Base-by-base conservation (phyloP, 441 rosid genomes). In the Erodium texanum region DNA sequence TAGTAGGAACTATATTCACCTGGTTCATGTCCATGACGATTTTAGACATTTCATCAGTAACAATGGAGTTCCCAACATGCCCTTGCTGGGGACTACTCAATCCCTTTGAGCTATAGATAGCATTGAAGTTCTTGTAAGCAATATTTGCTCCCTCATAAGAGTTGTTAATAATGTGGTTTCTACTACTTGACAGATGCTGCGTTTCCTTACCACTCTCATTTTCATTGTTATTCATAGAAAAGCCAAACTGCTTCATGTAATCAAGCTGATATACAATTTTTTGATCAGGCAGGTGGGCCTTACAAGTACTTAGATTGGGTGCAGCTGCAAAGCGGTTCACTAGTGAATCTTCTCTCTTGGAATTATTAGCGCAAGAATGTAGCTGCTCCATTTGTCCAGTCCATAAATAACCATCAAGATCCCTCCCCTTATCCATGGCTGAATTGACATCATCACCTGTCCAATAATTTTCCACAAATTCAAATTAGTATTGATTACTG, bases 111-210 rank as follows among this genome's bases (percentile, higher is more conserved):
- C n/a, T n/a, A n/a, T n/a, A n/a, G n/a, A 50, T 24, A 52, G 48
- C 81, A 67, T n/a, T 45, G 22, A 69, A 66, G 34, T 66, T 67
- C 73, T 64, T 59, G 45, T 61, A 64, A 20, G 56, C 16, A 54
- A 72, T 75, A 70, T 62, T 65, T 58, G 20, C 72, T 27, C 64
- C 75, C 22, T 45, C 74, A 19, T 19, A 59, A 23, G 71, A 16
- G 52, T 38, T 68, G 61, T 16, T 61, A 3, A 52, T 41, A 62
- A 27, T 36, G 5, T 58, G 71, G 67, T 58, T 58, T 22, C 62
- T 22, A 58, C 62, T 20, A 22, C 24, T 58, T 58, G 24, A 32
- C 32, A 59, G 32, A 22, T 59, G 27, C 32, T 23, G 64, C 23
- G 32, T 59, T 59, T 59, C 27, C 27, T 16, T 32, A 5, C 64